Evolutionary conservation across 441 rosid species (phyloP), one percentile per base, ranked within the genome.

Genomic region (Adansonia gregorii): DNA sequence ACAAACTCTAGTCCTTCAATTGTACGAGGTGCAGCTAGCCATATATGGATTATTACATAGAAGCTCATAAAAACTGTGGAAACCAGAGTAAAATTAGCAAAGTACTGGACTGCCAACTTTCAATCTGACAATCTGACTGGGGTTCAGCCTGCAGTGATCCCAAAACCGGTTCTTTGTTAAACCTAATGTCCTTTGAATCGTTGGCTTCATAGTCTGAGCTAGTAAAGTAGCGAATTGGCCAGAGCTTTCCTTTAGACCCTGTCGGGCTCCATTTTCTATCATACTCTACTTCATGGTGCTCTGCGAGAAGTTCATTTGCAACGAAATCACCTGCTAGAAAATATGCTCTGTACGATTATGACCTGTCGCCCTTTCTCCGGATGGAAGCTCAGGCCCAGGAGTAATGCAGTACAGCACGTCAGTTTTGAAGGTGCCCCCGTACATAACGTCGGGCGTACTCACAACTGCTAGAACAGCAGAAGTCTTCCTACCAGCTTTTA

Each of bases 221-320:
- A 95, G 77, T 61, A 92, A 60, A 81, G 87, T 80, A 8, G 89
- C 86, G 83, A 83, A 92, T 76, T 85, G 93, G 78, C 90, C 99
- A 65, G 83, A 94, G 78, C 89, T 94, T 9, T 94, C 98, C 87
- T 85, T 95, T 49, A 95, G 67, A 77, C 97, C 99, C 79, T 84
- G 89, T 31, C 93, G 85, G 55, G 97, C 94, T 61, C 98, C 99
- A 78, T 86, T 91, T 83, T 95, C 98, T 80, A 94, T 95, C 97
- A 95, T 92, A 58, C 97, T 84, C 87, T 83, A 91, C 97, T 94
- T 94, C 94, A 94, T 94, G 45, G 97, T 89, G 83, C 92, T 91
- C 87, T 94, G 98, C 78, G 91, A 77, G 79, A 94, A 95, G 84
- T 94, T 95, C 86, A 89, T 83, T 45, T 97, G 81, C 99, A 98